Evolutionary conservation across 2,329 filamentous ascomycete genomes (phyloP).

Genomic region (Knufia fluminis): DNA sequence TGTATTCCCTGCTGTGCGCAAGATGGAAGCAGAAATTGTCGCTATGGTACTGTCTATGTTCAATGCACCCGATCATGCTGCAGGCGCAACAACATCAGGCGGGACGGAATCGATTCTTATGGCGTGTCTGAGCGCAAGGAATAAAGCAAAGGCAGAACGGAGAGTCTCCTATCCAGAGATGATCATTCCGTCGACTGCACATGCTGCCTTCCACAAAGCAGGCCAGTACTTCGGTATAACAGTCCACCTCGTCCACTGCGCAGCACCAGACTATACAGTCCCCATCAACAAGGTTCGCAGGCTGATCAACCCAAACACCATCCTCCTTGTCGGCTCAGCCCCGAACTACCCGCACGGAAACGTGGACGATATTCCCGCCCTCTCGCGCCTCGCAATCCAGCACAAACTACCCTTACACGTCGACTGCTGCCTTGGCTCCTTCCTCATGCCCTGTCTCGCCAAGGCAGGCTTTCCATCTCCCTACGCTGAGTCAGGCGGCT

Average conservation of each 20-base stretch:
- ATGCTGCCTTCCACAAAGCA: constrained; percentile 94
- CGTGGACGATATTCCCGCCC: constrained; percentile 81
- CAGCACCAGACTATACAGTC: constrained; percentile 76
- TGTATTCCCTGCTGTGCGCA: constrained; percentile 92
- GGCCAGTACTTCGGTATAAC: constrained; percentile 96
- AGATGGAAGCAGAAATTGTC: constrained; percentile 98
- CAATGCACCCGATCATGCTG: constrained; percentile 74
- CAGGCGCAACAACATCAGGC: constrained; percentile 82
- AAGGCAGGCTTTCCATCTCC: constrained; percentile 69
- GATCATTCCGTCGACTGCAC: constrained; percentile 90
- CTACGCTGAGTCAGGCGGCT: constrained; percentile 60
- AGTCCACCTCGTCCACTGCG: constrained; percentile 77
- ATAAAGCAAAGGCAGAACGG: constrained; percentile 78
- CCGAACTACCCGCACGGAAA: constrained; percentile 98
- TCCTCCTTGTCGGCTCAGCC: constrained; percentile 85
- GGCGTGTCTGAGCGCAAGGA: constrained; percentile 81
- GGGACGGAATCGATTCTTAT: constrained; percentile 96
- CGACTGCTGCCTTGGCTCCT: constrained; percentile 94
- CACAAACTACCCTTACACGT: constrained; percentile 84
- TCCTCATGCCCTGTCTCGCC: constrained; percentile 83
- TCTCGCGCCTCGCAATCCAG: constrained; percentile 72
- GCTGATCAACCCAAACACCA: constrained; percentile 86
- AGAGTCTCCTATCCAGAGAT: constrained; percentile 91
- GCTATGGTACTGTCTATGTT: constrained; percentile 87
- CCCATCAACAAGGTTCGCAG: constrained; percentile 67